Evolutionary conservation across 1,284 basidiomycete genomes (phyloP), one percentile per base, ranked within the genome.

Genomic region (Pseudozyma hubeiensis): DNA sequence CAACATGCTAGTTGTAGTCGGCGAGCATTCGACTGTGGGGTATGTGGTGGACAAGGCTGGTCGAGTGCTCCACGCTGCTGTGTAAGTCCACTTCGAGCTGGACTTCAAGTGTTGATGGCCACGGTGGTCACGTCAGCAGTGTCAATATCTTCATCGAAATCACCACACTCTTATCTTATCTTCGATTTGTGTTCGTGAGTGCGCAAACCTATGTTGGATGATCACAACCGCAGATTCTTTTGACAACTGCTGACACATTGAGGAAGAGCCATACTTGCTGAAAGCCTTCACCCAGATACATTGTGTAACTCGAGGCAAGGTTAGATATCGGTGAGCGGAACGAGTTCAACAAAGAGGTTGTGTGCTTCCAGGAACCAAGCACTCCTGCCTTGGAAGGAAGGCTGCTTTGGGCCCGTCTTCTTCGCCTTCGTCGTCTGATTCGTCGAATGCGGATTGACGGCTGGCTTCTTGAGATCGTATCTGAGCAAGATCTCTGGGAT

Each of bases 401-500:
- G 66, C 54, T 50, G 46, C 11, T 49, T 62, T 5, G 39, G 24
- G 8, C 24, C 31, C 24, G 35, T 34, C 1, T 13, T 46, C 16
- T 40, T 47, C 31, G 35, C 14, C 3, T 9, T 10, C 0, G 45
- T 24, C 2, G 55, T 16, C 4, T 19, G 52, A 5, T 45, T 1
- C 5, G 33, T 6, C 1, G 17, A 17, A 2, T 53, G 46, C 4
- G 60, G 50, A 17, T 16, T 48, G 49, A 59, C 34, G 7, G 46
- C 50, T 2, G 65, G 65, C 37, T 69, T 69, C 50, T 55, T 67
- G 48, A 81, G 41, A 34, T 78, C 65, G 49, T 75, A 80, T 30
- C 75, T 52, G 19, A 68, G 58, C 10, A 81, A n/a, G 19, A 81
- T 71, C 47, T 74, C 69, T 5, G 79, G 79, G 14, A 80, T 63